These are phyloP conservation scores for Zygosaccharomyces kombuchaensis DNA, from an alignment of 805 yeast species.

Conservation along the genomic window DNA sequence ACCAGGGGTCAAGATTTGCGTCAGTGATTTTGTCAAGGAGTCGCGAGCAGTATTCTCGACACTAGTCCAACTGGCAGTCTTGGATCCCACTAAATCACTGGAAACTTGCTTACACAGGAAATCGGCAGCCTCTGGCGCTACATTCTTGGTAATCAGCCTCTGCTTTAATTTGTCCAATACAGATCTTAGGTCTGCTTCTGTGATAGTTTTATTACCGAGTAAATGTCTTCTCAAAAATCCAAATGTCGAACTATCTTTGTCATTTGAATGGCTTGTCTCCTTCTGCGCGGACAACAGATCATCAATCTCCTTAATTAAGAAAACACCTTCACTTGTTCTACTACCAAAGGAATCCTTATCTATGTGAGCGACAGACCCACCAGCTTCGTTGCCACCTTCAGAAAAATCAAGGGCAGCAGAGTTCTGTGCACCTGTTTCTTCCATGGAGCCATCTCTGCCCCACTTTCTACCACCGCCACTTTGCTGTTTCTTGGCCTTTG, in stretches of 20 bases:
- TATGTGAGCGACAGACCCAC: conserved; percentile 19
- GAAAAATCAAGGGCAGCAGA: conserved; percentile 55
- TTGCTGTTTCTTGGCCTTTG: conserved; percentile 15
- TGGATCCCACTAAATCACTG: conserved; percentile 64
- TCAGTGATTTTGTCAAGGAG: conserved; percentile 54
- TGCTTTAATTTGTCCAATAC: conserved; percentile 64
- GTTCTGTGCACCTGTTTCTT: conserved; percentile 40
- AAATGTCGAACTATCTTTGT: conserved; percentile 37
- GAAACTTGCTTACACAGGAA: conserved; percentile 67
- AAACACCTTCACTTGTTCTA: conserved; percentile 49
- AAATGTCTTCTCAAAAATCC: conserved; percentile 52
- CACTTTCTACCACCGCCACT: conserved; percentile 52
- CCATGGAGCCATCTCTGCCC: conserved; percentile 58
- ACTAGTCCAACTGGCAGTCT: conserved; percentile 69
- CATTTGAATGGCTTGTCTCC: conserved; percentile 40
- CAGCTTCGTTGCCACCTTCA: conserved; percentile 18
- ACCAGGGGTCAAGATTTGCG: conserved; percentile 83
- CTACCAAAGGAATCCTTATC: conserved; percentile 39
- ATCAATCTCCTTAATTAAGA: conserved; percentile 59
- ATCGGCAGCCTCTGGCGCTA: conserved; percentile 84
- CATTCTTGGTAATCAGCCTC: conserved; percentile 79
- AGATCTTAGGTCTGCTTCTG: conserved; percentile 58
- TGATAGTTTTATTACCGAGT: conserved; percentile 66
- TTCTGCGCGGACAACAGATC: conserved; percentile 28
- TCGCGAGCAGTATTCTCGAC: conserved; percentile 68